phyloP scores from a whole-genome alignment of 2,329 filamentous ascomycete species.

The Colletotrichum truncatum region DNA sequence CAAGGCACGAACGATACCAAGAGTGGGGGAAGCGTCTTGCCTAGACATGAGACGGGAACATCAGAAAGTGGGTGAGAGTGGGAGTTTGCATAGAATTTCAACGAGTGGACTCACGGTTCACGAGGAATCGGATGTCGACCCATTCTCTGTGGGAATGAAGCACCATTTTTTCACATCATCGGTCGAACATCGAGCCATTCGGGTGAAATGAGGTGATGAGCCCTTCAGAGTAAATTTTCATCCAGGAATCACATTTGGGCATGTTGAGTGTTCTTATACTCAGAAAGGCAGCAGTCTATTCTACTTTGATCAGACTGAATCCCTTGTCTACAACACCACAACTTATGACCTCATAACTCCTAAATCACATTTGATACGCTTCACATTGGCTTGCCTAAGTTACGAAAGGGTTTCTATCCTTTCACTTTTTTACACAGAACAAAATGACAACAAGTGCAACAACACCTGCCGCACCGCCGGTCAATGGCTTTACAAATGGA shows the following conservation, averaged over 20 bases:
- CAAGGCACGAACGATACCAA: not conserved
- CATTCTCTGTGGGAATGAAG: not conserved
- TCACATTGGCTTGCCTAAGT: not conserved
- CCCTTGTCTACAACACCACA: no score
- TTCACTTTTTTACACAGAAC: not conserved
- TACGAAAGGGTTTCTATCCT: no score
- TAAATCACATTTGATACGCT: not conserved
- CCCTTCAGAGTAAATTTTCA: not conserved
- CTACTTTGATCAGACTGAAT: no score
- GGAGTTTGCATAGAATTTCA: not conserved
- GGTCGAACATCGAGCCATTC: constrained; percentile 9
- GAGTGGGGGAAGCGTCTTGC: constrained; percentile 5
- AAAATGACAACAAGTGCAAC: constrained; percentile 10
- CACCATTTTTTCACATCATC: not conserved
- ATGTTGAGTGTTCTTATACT: not conserved
- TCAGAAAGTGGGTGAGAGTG: not conserved
- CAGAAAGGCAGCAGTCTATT: no score
- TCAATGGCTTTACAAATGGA: not conserved
- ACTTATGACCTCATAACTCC: no score
- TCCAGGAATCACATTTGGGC: not conserved
- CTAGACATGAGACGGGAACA: not conserved
- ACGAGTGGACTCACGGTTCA: not conserved
- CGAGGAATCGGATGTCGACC: not conserved
- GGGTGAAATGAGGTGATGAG: not conserved
- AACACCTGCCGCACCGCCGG: not conserved